phyloP scores from a whole-genome alignment of 805 yeast species.

The Tetrapisispora fleetii region DNA sequence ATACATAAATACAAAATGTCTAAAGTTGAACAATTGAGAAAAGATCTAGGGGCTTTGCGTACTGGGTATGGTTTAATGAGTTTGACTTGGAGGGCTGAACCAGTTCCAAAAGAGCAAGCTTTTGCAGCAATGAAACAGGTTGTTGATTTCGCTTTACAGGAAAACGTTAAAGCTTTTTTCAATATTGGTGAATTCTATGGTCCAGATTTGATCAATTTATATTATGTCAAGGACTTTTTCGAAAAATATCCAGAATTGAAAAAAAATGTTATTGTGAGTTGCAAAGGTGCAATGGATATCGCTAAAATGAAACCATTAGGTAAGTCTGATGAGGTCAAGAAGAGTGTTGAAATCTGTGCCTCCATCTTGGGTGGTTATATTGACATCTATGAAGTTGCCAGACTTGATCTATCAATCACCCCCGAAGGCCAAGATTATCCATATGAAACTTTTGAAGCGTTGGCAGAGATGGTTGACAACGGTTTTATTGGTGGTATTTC shows the following conservation, averaged over 20 bases:
- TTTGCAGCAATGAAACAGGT: conserved; percentile 46
- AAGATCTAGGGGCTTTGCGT: conserved; percentile 10
- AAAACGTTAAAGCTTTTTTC: conserved; percentile 37
- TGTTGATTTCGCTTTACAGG: conserved; percentile 30
- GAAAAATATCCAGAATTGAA: conserved; percentile 45
- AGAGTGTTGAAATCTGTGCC: conserved; percentile 38
- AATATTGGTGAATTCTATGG: conserved; percentile 82
- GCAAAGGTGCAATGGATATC: conserved; percentile 54
- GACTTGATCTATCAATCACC: conserved; percentile 41
- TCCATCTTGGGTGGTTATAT: conserved; percentile 37
- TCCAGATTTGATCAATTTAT: conserved; percentile 40
- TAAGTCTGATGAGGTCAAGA: conserved; percentile 36
- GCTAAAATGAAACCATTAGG: conserved; percentile 39
- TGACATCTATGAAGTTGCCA: conserved; percentile 62
- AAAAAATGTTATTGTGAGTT: conserved; percentile 46
- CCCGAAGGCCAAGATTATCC: conserved; percentile 24
- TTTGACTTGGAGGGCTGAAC: conserved; percentile 58
- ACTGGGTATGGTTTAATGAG: conserved; percentile 77
- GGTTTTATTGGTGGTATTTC: conserved; percentile 67
- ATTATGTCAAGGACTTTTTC: conserved; percentile 48
- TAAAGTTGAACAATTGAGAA: conserved; percentile 12
- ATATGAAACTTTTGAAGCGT: conserved; percentile 46
- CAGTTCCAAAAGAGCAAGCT: conserved; percentile 45
- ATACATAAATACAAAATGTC: conserved; percentile 9
- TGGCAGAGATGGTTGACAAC: conserved; percentile 48